A percentile compares a stretch with the other conserved stretches of the same genome.
phyloP scores from a whole-genome alignment of 208 protist species.

The Trypanosoma lewisi region DNA sequence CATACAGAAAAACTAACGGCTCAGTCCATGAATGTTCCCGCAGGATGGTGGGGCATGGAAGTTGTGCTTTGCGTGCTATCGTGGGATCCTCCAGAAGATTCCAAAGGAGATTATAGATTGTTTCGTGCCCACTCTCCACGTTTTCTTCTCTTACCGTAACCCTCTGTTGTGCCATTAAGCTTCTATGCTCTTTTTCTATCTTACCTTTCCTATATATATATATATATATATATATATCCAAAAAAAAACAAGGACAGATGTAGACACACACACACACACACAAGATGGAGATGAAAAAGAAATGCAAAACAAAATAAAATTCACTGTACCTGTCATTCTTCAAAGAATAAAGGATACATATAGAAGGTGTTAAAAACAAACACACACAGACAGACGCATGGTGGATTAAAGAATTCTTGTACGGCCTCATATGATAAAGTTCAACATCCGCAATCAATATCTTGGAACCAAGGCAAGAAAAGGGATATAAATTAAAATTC shows the following conservation, averaged over 20 bases:
- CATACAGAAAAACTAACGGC: conserved; percentile 31
- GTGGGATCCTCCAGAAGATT: conserved; percentile 19
- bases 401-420: too few species aligned
- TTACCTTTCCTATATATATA: background rate
- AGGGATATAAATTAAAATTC: too few species aligned
- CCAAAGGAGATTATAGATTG: conserved; percentile 20
- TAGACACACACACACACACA: background rate
- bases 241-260: conserved; percentile 25
- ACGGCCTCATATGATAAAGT: too few species aligned
- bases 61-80: conserved; percentile 9
- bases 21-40: conserved; percentile 4
- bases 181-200: conserved; percentile 3
- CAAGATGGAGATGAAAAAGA: background rate
- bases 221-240: background rate
- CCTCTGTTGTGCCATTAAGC: background rate
- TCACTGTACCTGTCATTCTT: background rate
- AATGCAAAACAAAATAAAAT: background rate
- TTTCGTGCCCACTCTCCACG: conserved; percentile 1
- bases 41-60: conserved; percentile 21
- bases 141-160: background rate
- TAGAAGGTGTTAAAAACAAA: background rate
- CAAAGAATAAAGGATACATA: background rate
- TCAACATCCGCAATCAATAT: too few species aligned
- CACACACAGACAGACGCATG: too few species aligned
- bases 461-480: too few species aligned